Base-by-base conservation (phyloP, 2,329 filamentous ascomycete genomes). In the Fusarium annulatum region DNA sequence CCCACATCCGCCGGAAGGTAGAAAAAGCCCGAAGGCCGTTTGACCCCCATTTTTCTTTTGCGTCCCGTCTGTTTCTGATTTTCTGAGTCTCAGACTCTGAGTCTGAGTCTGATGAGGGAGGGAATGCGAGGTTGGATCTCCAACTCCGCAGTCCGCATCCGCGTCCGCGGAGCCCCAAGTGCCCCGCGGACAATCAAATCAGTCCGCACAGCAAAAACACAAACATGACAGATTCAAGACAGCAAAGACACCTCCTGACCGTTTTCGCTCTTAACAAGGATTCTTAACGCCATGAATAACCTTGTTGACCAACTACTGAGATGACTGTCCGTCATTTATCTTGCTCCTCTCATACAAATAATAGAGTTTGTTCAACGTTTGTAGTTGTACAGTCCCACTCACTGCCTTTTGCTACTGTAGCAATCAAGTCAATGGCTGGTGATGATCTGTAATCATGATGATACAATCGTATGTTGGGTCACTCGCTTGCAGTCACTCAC, bases 1-100 rank as follows among this genome's bases (percentile, higher is more conserved):
- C 58, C 76, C 71, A 48, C 66, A 39, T 39, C 48, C 12, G n/a
- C 71, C 78, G 78, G 78, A 75, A 69, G 65, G 60, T 74, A 68
- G 36, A 68, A 77, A 77, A 62, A 79, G 61, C 68, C 79, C 79
- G 79, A 80, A 79, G 52, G 74, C 79, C 79, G 51, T 36, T 67
- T 67, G 45, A 19, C 12, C 43, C 41, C 34, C 43, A 53, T 52
- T 19, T 41, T 38, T 33, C 38, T 30, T 30, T 30, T n/a, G 21
- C 3, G 46, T 26, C 16, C 23, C 23, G 33, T 21, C 28, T 43
- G 28, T 58, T 26, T 53, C 51, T 53, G 23, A 28, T 28, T 53
- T 16, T 53, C 34, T 53, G 51, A 39, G 12, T 53, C 48, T 52
- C 49, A 21, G 33, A 26, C 33, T 38, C 51, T 39, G 34, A 53